These are phyloP conservation scores for Trichophyton equinum DNA, from an alignment of 2,329 filamentous ascomycete species.

Conservation along the genomic window DNA sequence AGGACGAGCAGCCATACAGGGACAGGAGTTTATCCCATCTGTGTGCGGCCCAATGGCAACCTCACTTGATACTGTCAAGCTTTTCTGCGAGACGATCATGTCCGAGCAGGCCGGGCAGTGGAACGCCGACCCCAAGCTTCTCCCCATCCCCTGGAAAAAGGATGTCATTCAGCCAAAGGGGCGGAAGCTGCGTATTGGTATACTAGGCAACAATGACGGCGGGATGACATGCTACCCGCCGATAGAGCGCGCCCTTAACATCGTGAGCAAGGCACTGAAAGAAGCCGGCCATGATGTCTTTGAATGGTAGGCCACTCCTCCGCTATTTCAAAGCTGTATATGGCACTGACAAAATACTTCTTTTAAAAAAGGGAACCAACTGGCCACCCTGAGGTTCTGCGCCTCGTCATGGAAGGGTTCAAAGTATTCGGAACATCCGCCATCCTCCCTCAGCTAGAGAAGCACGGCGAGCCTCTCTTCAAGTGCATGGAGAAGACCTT, in stretches of 20 bases:
- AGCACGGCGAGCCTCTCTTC: conserved; percentile 19
- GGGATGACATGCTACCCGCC: conserved; percentile 28
- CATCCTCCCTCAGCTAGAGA: conserved; percentile 19
- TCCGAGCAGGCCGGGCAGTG: conserved; percentile 25
- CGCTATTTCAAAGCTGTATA: conserved; percentile 5
- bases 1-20: conserved; percentile 25
- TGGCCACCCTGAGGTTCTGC: conserved; percentile 22
- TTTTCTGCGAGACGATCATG: conserved; percentile 27
- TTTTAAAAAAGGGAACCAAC: conserved; percentile 17
- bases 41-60: conserved; percentile 30
- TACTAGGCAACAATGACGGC: conserved; percentile 27
- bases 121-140: conserved; percentile 28
- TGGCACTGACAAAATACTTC: background rate
- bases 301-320: conserved; percentile 16
- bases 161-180: conserved; percentile 23
- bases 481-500: conserved; percentile 11
- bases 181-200: conserved; percentile 26
- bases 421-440: conserved; percentile 25
- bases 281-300: conserved; percentile 29
- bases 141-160: conserved; percentile 29
- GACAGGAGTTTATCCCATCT: conserved; percentile 29
- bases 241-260: conserved; percentile 24
- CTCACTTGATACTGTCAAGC: conserved; percentile 22
- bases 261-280: conserved; percentile 23
- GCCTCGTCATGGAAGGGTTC: conserved; percentile 21